Evolutionary conservation across 2,329 filamentous ascomycete species (phyloP), one percentile per base, ranked within the genome.

Genomic region (Ceratocystis albifundus): DNA sequence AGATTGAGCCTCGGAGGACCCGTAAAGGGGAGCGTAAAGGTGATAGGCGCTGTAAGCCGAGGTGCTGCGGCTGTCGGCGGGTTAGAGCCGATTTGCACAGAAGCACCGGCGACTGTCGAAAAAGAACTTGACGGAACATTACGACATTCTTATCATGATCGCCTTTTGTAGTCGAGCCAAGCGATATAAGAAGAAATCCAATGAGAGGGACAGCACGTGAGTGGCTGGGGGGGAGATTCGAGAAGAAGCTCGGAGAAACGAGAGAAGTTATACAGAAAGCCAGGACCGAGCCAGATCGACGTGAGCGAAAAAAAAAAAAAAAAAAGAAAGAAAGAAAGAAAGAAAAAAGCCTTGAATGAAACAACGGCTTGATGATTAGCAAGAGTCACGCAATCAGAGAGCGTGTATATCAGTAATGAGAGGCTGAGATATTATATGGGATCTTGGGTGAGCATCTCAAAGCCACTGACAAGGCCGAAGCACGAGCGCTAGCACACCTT

Each of bases 91-190:
- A 46, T 22, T 55, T 62, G 55, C 41, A 65, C 20, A 10, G 41
- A 22, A 61, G 66, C 44, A 44, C 57, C 36, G 66, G 62, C 57
- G 53, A 30, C 45, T 66, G 62, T 53, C 61, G 59, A 45, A 46
- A 61, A 30, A 68, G 66, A 61, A 68, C 48, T 20, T 64, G 64
- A 36, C 64, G 66, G 66, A 68, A 64, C 66, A 68, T 68, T 48
- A 45, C 62, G 15, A 46, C 15, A 61, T 25, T 28, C 53, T 41
- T 36, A 36, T 30, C 53, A 64, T 55, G 41, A 12, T 25, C 30
- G 41, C 44, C 20, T 55, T 17, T 8, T n/a, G 25, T 7, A 55
- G n/a, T 44, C 2, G 20, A 20, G 30, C 3, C 17, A 25, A 3
- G 15, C 20, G 61, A 50, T 12, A 22, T 41, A 6, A 22, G 25